Evolutionary conservation across 331 rosid genomes (phyloP).

Genomic region (Quercus phellos): DNA sequence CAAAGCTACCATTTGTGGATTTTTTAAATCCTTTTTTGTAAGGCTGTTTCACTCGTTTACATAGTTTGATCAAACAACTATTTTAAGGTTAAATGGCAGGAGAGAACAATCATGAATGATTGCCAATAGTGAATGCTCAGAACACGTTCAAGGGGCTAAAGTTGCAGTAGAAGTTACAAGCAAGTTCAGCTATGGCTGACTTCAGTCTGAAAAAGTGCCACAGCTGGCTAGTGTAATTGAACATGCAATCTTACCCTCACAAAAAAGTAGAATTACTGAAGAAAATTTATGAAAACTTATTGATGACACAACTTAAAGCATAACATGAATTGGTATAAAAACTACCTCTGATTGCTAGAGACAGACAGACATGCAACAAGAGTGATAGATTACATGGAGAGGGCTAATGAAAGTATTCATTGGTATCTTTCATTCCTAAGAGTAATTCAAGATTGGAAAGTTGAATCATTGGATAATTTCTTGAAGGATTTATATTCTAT

Average conservation of each 20-base stretch:
- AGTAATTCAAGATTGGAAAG: no score
- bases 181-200: not conserved
- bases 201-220: not conserved
- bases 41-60: not conserved
- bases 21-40: not conserved
- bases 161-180: not conserved
- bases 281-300: not conserved
- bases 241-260: not conserved
- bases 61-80: not conserved
- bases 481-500: no score
- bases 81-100: not conserved
- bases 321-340: not conserved
- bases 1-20: not conserved
- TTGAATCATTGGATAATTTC: no score
- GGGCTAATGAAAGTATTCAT: no score
- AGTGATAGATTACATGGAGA: no score
- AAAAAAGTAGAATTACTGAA: not conserved
- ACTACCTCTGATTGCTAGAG: not conserved
- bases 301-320: not conserved
- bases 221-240: not conserved
- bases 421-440: no score
- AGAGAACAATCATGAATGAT: not conserved
- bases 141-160: not conserved
- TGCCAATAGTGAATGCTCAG: not conserved
- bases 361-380: no score